These are phyloP conservation scores for Grifola frondosa DNA, from an alignment of 1,284 basidiomycete species.

Conservation along the genomic window DNA sequence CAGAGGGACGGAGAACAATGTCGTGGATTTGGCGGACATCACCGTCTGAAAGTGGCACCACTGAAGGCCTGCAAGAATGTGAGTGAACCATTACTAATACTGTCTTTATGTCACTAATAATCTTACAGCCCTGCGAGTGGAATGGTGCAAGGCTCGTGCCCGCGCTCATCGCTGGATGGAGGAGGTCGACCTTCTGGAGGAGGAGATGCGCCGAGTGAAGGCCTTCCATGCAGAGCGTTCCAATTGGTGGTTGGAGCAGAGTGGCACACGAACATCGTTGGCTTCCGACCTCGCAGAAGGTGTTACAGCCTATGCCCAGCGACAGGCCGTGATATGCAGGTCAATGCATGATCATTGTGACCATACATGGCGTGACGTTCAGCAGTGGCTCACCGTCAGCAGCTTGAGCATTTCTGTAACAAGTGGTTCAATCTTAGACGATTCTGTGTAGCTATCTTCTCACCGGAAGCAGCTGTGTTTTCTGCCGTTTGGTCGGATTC, in stretches of 20 bases:
- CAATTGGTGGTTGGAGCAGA: constrained; percentile 3
- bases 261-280: no score
- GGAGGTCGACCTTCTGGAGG: constrained; percentile 32
- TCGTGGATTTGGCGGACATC: constrained; percentile 8
- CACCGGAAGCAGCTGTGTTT: no score
- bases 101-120: not conserved
- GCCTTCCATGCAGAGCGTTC: not conserved
- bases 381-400: not conserved
- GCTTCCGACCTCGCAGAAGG: not conserved
- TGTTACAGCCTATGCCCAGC: not conserved
- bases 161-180: constrained; percentile 34
- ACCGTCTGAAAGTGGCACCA: no score
- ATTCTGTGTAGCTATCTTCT: no score
- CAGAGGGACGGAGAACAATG: not conserved
- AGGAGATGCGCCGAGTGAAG: constrained; percentile 31
- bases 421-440: no score
- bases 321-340: not conserved
- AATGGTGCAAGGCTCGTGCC: constrained; percentile 13
- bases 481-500: no score
- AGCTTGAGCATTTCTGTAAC: no score
- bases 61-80: constrained; percentile 6
- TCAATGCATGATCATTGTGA: constrained; percentile 1
- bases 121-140: constrained; percentile 6
- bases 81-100: not conserved
- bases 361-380: constrained; percentile 1